Evolutionary conservation across 805 yeast genomes (phyloP).

Genomic region (Yarrowia sp.): DNA sequence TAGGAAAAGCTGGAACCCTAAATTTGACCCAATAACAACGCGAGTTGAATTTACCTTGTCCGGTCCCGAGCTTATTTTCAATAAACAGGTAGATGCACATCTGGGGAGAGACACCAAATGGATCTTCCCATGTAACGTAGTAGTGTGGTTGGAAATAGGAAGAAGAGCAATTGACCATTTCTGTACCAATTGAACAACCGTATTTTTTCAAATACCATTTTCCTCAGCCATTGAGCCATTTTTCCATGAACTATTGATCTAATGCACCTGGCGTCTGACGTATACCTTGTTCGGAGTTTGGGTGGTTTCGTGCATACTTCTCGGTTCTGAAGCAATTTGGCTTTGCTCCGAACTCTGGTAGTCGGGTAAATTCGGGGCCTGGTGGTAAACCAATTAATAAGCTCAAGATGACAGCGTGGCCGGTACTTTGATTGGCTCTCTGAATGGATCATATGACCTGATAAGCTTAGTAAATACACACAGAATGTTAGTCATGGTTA

Average conservation of each 20-base stretch:
- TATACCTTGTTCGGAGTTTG: conserved; percentile 4
- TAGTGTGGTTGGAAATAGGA: not conserved
- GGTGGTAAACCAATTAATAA: conserved; percentile 11
- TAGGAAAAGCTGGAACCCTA: not conserved
- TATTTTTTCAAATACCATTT: not conserved
- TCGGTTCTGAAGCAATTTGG: conserved; percentile 24
- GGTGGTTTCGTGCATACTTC: not conserved
- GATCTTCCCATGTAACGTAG: not conserved
- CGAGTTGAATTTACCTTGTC: conserved; percentile 9
- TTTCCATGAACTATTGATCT: conserved; percentile 2
- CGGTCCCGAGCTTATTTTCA: not conserved
- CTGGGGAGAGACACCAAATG: not conserved
- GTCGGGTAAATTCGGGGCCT: conserved; percentile 23
- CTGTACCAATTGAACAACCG: not conserved
- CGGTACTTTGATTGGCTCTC: not conserved
- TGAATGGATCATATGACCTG: not conserved
- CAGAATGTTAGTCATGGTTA: not conserved
- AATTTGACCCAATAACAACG: conserved; percentile 18
- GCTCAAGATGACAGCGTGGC: conserved; percentile 22
- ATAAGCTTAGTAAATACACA: not conserved
- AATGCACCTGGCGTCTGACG: conserved; percentile 14
- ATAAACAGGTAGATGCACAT: not conserved
- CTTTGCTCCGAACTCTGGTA: conserved; percentile 20
- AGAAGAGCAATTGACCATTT: not conserved
- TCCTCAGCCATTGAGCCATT: not conserved